Evolutionary conservation across 495 filamentous ascomycete species (phyloP).

Genomic region (Aspergillus panamensis): DNA sequence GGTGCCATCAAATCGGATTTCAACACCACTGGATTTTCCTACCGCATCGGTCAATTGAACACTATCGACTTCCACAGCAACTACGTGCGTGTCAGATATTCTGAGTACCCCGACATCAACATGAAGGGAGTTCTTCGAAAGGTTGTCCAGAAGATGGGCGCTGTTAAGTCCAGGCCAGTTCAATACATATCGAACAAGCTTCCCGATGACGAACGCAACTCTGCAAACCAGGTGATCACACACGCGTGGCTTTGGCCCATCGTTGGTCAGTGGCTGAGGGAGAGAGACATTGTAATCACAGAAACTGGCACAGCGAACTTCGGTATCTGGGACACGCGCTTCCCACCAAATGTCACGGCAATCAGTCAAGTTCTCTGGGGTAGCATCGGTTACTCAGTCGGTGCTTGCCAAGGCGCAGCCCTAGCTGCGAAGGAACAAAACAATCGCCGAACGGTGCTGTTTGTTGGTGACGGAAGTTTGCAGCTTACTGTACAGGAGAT

Average conservation of each 20-base stretch:
- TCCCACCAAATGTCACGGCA: slow-evolving; percentile 69
- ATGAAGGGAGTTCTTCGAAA: slow-evolving; percentile 87
- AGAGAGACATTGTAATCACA: slow-evolving; percentile 76
- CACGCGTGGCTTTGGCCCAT: slow-evolving; percentile 87
- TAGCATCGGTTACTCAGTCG: slow-evolving; percentile 79
- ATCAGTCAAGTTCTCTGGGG: slow-evolving; percentile 88
- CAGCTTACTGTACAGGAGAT: slow-evolving; percentile 85
- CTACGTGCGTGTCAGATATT: slow-evolving; percentile 70
- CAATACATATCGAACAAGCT: slow-evolving; percentile 54
- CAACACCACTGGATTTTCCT: slow-evolving; percentile 88
- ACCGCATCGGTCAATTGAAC: slow-evolving; percentile 73
- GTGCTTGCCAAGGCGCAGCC: slow-evolving; percentile 72
- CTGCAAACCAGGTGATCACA: slow-evolving; percentile 58
- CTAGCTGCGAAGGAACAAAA: slow-evolving; percentile 64
- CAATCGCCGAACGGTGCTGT: slow-evolving; percentile 68
- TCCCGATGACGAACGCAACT: slow-evolving; percentile 46
- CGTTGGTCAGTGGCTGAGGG: slow-evolving; percentile 71
- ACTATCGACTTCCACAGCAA: slow-evolving; percentile 87
- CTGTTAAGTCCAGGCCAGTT: slow-evolving; percentile 47
- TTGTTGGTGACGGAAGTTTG: slow-evolving; percentile 84
- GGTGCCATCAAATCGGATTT: slow-evolving; percentile 86
- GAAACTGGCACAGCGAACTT: slow-evolving; percentile 91
- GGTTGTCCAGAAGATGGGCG: slow-evolving; percentile 57
- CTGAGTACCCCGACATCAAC: slow-evolving; percentile 74
- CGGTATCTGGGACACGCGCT: slow-evolving; percentile 83